These are phyloP conservation scores for Cyberlindnera xylosilytica DNA, from an alignment of 805 yeast genomes.

Conservation along the genomic window DNA sequence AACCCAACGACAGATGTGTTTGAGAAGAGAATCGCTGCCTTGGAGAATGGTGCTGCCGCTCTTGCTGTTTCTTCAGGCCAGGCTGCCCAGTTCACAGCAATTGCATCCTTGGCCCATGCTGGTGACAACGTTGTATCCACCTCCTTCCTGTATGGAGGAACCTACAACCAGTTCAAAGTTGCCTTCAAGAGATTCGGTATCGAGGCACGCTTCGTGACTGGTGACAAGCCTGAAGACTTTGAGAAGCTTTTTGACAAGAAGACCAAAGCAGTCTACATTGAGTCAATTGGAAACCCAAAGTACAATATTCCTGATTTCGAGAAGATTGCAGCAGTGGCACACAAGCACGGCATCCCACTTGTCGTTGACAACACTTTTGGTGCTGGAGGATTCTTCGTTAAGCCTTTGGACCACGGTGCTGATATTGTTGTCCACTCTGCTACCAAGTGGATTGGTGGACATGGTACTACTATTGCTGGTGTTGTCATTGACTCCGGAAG, in stretches of 20 bases:
- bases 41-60: slow-evolving; percentile 91
- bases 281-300: slow-evolving; percentile 90
- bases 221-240: slow-evolving; percentile 71
- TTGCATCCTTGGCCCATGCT: slow-evolving; percentile 75
- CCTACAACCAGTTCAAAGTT: slow-evolving; percentile 92
- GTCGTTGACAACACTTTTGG: slow-evolving; percentile 97
- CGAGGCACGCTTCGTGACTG: slow-evolving; percentile 78
- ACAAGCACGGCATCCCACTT: slow-evolving; percentile 81
- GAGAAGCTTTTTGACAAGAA: slow-evolving; percentile 72
- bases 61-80: slow-evolving; percentile 93
- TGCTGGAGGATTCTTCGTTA: slow-evolving; percentile 87
- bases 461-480: slow-evolving; percentile 93
- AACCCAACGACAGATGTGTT: slow-evolving; percentile 93
- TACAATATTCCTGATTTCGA: slow-evolving; percentile 92
- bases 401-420: slow-evolving; percentile 86
- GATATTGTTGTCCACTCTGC: slow-evolving; percentile 93
- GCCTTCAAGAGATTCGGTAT: slow-evolving; percentile 87
- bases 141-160: slow-evolving; percentile 89
- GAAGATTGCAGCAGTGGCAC: slow-evolving; percentile 70
- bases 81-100: slow-evolving; percentile 88
- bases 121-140: slow-evolving; percentile 92
- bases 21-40: slow-evolving; percentile 87
- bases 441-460: slow-evolving; percentile 98
- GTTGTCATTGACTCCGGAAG: slow-evolving; percentile 87
- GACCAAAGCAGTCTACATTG: slow-evolving; percentile 88